Percentiles rank a stretch among this genome's conserved stretches.
phyloP scores from a whole-genome alignment of 768 basidiomycete species.

The Pleurotus pulmonarius region DNA sequence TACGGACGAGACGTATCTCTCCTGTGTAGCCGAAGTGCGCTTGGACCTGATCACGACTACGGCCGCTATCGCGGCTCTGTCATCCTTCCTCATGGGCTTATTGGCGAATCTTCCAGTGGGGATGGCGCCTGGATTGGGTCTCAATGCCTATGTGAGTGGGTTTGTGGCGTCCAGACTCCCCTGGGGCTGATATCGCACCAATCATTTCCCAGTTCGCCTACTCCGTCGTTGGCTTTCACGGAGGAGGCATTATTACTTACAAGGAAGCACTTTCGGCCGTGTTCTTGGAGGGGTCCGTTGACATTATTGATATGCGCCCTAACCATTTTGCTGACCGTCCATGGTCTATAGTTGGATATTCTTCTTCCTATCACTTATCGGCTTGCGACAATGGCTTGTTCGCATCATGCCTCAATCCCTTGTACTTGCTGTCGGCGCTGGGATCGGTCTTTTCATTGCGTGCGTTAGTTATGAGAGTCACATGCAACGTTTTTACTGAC shows the following conservation, averaged over 20 bases:
- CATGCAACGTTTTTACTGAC: too few species aligned
- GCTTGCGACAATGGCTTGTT: slow-evolving; percentile 86
- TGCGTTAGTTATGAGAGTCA: slow-evolving; percentile 28
- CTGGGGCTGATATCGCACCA: background rate
- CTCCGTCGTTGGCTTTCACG: slow-evolving; percentile 84
- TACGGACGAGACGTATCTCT: slow-evolving; percentile 46
- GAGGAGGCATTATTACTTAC: slow-evolving; percentile 68
- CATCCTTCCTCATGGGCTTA: slow-evolving; percentile 80
- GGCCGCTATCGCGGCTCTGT: slow-evolving; percentile 69
- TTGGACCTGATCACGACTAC: slow-evolving; percentile 82
- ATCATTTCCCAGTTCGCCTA: slow-evolving; percentile 63
- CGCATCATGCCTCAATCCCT: slow-evolving; percentile 87
- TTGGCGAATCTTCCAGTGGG: slow-evolving; percentile 88
- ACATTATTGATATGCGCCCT: background rate
- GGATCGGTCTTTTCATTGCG: slow-evolving; percentile 87
- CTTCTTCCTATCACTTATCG: slow-evolving; percentile 72
- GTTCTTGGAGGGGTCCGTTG: slow-evolving; percentile 76
- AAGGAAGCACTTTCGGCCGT: slow-evolving; percentile 80
- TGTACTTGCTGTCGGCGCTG: slow-evolving; percentile 79
- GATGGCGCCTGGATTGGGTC: slow-evolving; percentile 81
- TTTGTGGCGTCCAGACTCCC: slow-evolving; percentile 6
- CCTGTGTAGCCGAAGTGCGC: slow-evolving; percentile 58
- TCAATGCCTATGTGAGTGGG: slow-evolving; percentile 71
- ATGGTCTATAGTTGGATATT: slow-evolving; percentile 64
- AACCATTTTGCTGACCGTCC: background rate